phyloP scores from a whole-genome alignment of 1,139 yeast genomes.

The Candida frijolesensis region DNA sequence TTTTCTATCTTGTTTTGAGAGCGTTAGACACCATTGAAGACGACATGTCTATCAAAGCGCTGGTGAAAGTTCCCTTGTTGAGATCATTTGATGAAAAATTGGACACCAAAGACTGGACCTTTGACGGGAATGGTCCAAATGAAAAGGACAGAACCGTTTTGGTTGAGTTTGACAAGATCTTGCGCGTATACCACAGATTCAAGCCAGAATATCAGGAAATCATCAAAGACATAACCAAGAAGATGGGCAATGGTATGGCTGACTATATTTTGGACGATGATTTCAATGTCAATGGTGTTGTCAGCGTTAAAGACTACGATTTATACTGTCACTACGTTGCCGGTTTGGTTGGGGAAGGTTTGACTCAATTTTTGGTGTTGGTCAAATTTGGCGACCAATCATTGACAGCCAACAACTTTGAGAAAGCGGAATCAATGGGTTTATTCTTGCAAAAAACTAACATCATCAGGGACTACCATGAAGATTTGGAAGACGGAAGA shows the following conservation, averaged over 20 bases:
- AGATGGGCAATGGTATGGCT: conserved; percentile 99
- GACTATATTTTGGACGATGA: conserved; percentile 80
- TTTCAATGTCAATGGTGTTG: conserved; percentile 78
- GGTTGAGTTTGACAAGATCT: conserved; percentile 69
- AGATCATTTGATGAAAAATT: conserved; percentile 68
- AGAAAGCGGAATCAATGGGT: conserved; percentile 86
- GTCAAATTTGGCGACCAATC: conserved; percentile 64
- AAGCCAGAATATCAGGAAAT: conserved; percentile 79
- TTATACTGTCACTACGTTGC: conserved; percentile 96
- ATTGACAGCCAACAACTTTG: conserved; percentile 51
- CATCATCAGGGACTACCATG: conserved; percentile 92
- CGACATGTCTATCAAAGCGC: conserved; percentile 83
- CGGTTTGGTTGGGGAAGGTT: conserved; percentile 95
- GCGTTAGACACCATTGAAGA: conserved; percentile 97
- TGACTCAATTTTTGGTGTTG: conserved; percentile 75
- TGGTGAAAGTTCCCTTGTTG: conserved; percentile 72
- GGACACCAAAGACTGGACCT: conserved; percentile 73
- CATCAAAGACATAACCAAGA: conserved; percentile 69
- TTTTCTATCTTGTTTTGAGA: conserved; percentile 82
- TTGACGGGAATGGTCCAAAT: conserved; percentile 68
- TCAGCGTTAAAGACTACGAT: conserved; percentile 79
- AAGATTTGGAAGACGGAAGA: conserved; percentile 89
- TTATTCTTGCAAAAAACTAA: conserved; percentile 92
- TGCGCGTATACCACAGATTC: conserved; percentile 71
- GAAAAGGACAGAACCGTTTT: conserved; percentile 84